These are phyloP conservation scores for Strobilomyces echinocephalus DNA, from an alignment of 768 basidiomycete species.

Conservation along the genomic window DNA sequence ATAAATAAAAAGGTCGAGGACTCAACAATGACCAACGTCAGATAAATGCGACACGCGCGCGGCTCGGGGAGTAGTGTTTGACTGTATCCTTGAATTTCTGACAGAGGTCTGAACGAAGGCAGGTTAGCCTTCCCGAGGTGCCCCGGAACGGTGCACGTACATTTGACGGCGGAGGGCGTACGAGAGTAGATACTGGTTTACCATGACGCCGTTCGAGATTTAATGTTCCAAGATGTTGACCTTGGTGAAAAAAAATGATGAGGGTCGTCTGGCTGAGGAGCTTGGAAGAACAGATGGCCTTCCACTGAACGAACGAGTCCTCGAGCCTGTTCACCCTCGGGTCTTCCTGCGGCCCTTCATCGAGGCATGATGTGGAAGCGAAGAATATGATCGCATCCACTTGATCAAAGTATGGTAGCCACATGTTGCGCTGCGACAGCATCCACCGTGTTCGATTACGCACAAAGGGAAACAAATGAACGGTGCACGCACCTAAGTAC, in stretches of 20 bases:
- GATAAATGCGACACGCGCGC: constrained; percentile 57
- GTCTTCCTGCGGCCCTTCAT: constrained; percentile 70
- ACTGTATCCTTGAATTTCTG: constrained; percentile 19
- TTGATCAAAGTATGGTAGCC: constrained; percentile 80
- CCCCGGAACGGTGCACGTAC: constrained; percentile 30
- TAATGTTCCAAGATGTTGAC: constrained; percentile 66
- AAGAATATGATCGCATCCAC: constrained; percentile 78
- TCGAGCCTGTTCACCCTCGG: constrained; percentile 61
- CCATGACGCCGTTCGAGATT: constrained; percentile 49
- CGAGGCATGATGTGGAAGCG: constrained; percentile 76
- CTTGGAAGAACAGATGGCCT: no score
- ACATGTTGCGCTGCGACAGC: constrained; percentile 56
- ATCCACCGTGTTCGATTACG: neutral
- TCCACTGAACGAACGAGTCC: constrained; percentile 30
- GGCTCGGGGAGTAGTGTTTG: constrained; percentile 30
- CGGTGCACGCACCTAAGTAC: constrained; percentile 50
- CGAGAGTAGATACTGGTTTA: constrained; percentile 40
- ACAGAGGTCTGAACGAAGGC: constrained; percentile 46
- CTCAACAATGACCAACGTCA: constrained; percentile 65
- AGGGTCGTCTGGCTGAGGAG: no score
- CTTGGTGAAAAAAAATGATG: constrained; percentile 48
- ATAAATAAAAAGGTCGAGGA: neutral
- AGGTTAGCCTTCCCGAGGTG: neutral
- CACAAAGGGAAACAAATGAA: neutral
- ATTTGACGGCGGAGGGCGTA: constrained; percentile 50